phyloP scores from a whole-genome alignment of 1,284 basidiomycete species.

The Moesziomyces sp. region DNA sequence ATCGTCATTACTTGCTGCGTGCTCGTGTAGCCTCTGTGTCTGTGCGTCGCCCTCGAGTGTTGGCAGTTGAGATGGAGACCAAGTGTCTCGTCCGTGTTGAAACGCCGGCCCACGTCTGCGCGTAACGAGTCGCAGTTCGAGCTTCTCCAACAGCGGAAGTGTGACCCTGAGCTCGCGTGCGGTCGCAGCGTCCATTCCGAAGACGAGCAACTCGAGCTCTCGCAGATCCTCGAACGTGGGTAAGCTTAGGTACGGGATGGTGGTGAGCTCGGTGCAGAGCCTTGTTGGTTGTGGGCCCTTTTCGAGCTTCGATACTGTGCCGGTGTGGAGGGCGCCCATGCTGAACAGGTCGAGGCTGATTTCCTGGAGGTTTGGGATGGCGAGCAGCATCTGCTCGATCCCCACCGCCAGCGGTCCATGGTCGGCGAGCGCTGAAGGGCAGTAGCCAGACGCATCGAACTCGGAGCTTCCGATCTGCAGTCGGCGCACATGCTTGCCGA shows the following conservation, averaged over 20 bases:
- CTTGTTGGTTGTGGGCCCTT: conserved; percentile 39
- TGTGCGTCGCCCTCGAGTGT: conserved; percentile 19
- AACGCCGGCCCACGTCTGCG: conserved; percentile 28
- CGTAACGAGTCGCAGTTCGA: conserved; percentile 50
- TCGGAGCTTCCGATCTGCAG: conserved; percentile 44
- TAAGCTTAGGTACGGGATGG: conserved; percentile 49
- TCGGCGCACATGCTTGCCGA: conserved; percentile 32
- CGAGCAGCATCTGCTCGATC: conserved; percentile 57
- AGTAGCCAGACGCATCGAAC: conserved; percentile 53
- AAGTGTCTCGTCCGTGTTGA: conserved; percentile 20
- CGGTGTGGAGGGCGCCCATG: conserved; percentile 46
- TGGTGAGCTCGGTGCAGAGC: conserved; percentile 52
- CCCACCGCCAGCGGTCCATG: conserved; percentile 40
- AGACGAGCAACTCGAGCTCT: conserved; percentile 51
- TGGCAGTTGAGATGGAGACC: conserved; percentile 26
- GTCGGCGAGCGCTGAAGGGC: conserved; percentile 46
- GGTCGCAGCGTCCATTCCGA: conserved; percentile 45
- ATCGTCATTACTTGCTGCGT: conserved; percentile 1
- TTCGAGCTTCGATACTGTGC: conserved; percentile 33
- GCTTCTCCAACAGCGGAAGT: conserved; percentile 34
- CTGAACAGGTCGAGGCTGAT: conserved; percentile 55
- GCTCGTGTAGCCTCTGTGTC: conserved; percentile 1
- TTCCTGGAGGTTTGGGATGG: conserved; percentile 39
- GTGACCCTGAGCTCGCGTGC: conserved; percentile 40
- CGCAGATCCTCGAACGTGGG: conserved; percentile 50